Evolutionary conservation across 2,329 filamentous ascomycete genomes (phyloP).

Genomic region (Onygena corvina): DNA sequence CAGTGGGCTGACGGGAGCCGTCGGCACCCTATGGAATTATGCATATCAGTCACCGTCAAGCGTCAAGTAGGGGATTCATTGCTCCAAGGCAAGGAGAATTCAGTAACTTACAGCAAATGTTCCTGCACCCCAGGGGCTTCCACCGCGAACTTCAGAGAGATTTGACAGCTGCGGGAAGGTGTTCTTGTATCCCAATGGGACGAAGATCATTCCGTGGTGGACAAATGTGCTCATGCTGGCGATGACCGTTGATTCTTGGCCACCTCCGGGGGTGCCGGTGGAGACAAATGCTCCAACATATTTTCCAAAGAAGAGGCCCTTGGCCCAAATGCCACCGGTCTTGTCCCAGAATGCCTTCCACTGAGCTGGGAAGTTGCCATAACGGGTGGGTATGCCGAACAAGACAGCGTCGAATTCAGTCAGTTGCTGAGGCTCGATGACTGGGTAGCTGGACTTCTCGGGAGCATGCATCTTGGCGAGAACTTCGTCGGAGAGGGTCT

Average conservation of each 20-base stretch:
- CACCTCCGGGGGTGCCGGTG: constrained; percentile 72
- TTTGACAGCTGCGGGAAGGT: constrained; percentile 59
- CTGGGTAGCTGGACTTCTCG: constrained; percentile 55
- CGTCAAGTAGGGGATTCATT: not conserved
- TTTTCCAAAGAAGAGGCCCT: constrained; percentile 72
- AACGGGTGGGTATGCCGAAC: constrained; percentile 88
- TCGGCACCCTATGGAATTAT: constrained; percentile 42
- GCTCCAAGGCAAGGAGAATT: constrained; percentile 9
- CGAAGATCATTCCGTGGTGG: constrained; percentile 92
- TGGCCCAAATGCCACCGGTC: constrained; percentile 72
- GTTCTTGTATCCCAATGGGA: constrained; percentile 87
- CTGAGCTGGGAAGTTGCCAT: constrained; percentile 93
- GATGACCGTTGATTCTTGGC: constrained; percentile 81
- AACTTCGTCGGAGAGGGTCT: constrained; percentile 77
- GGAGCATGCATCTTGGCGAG: constrained; percentile 85
- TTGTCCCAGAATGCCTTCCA: constrained; percentile 82
- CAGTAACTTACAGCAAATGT: constrained; percentile 58
- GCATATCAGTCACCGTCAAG: constrained; percentile 10
- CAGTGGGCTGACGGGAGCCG: constrained; percentile 68
- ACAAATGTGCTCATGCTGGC: constrained; percentile 70
- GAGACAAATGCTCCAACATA: constrained; percentile 83
- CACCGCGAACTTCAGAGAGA: constrained; percentile 70
- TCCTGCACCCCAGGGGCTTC: constrained; percentile 84
- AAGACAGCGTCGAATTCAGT: constrained; percentile 77
- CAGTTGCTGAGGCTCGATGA: constrained; percentile 51